Base-by-base conservation (phyloP, 2,329 filamentous ascomycete species). In the Passalora sequoiae region DNA sequence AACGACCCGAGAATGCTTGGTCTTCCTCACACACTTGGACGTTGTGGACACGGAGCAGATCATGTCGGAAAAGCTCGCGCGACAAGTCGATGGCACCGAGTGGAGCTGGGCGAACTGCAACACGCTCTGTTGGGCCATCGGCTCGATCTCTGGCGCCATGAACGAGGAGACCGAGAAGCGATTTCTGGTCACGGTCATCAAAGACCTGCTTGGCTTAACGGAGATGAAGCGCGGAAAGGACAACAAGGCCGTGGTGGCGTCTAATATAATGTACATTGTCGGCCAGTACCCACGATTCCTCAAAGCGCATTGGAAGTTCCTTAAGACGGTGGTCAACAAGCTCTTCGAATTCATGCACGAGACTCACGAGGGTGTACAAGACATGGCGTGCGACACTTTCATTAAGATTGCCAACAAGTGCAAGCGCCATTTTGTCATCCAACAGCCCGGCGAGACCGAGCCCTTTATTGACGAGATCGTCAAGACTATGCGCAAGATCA, bases 21-120 rank as follows among this genome's bases (percentile, higher is more conserved):
- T 98, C 44, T 98, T 97, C 67, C 77, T 98, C 43, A 98, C 94
- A 24, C 92, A 98, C 73, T 72, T 98, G 60, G 92, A 98, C 61
- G 94, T 98, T 29, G 83, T 94, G 49, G 92, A 98, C 63, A 98
- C 91, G 1, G 92, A 98, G 69, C 86, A 86, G 51, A 98, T 98
- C 72, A 98, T 98, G 94, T 96, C 92, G 4, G 94, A 98, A 64
- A 98, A 98, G 71, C 76, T 98, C 40, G 83, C 89, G 22, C 84
- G 89, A 55, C 92, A 98, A 68, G 92, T 98, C 9, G 92, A 98
- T 64, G 89, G 89, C 16, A 77, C 79, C 2, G 94, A 98, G 68
- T 98, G 92, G 92, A 98, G 94, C 5, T 98, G 92, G 92, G 87
- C 89, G 52, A 98, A 98, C 71, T 98, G 92, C 80, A 98, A 98